Evolutionary conservation across 1,139 yeast genomes (phyloP).

Genomic region (Wickerhamomyces sp.): DNA sequence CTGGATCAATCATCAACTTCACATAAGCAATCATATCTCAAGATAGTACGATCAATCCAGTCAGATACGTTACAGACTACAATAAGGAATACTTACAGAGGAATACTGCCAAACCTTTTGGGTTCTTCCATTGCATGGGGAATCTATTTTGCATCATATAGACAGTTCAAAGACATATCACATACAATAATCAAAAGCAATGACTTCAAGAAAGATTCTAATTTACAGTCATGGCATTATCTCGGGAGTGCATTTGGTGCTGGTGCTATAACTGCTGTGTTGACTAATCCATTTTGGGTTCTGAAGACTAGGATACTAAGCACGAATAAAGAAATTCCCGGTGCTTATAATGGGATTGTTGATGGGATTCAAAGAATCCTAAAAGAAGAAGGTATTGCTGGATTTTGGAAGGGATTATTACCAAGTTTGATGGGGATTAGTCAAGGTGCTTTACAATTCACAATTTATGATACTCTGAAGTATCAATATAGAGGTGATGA

Average conservation of each 20-base stretch:
- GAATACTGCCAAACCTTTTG: constrained; percentile 70
- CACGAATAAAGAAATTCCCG: constrained; percentile 37
- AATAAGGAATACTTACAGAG: constrained; percentile 55
- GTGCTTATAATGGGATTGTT: constrained; percentile 51
- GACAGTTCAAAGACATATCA: constrained; percentile 43
- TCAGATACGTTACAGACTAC: constrained; percentile 8
- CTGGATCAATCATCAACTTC: constrained; percentile 24
- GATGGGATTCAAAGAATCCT: constrained; percentile 54
- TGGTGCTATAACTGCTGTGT: constrained; percentile 66
- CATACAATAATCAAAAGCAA: constrained; percentile 12
- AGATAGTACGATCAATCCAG: constrained; percentile 1
- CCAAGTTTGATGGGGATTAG: constrained; percentile 82
- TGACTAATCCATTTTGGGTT: constrained; percentile 94
- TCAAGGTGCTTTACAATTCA: constrained; percentile 85
- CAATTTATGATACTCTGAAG: constrained; percentile 76
- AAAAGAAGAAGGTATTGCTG: constrained; percentile 56
- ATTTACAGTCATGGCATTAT: constrained; percentile 32
- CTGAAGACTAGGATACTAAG: constrained; percentile 75
- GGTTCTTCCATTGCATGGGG: constrained; percentile 93
- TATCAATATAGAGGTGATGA: constrained; percentile 22
- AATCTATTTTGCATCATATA: constrained; percentile 71
- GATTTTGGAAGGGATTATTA: constrained; percentile 78
- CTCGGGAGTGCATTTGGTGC: constrained; percentile 56
- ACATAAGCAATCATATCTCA: constrained; percentile 15
- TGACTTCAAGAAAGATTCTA: constrained; percentile 23